Conservation (phyloP, 768 basidiomycete genomes). For the Lactarius vividus region DNA sequence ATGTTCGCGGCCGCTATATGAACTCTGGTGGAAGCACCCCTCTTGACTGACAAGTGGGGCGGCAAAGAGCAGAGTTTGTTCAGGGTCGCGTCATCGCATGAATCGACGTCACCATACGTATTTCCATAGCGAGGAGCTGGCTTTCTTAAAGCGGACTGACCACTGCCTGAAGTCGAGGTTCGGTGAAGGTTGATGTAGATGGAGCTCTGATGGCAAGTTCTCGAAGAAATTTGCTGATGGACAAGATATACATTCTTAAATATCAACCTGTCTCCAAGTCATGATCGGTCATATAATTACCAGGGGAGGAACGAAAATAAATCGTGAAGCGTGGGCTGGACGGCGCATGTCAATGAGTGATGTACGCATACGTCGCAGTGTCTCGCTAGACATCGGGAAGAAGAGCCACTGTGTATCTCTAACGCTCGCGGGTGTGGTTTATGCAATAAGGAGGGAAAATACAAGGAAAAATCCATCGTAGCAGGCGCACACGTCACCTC, state of each 20-base stretch:
- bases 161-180: not conserved
- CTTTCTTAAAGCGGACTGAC: not conserved
- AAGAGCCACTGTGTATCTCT: not conserved
- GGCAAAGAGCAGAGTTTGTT: not conserved
- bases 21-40: not conserved
- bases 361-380: not conserved
- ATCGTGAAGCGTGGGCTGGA: not conserved
- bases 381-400: not conserved
- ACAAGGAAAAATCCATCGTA: not conserved
- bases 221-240: not conserved
- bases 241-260: not conserved
- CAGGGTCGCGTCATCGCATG: not conserved
- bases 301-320: not conserved
- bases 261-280: not conserved
- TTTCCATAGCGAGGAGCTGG: not conserved
- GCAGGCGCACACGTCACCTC: not conserved
- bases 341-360: not conserved
- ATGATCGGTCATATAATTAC: not conserved
- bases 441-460: not conserved
- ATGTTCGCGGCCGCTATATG: not conserved
- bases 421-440: not conserved
- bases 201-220: not conserved
- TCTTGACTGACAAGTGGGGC: not conserved
- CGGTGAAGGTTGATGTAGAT: not conserved
- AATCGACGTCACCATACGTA: not conserved